phyloP scores from a whole-genome alignment of 345 rosid genomes.

The Alliaria petiolata region DNA sequence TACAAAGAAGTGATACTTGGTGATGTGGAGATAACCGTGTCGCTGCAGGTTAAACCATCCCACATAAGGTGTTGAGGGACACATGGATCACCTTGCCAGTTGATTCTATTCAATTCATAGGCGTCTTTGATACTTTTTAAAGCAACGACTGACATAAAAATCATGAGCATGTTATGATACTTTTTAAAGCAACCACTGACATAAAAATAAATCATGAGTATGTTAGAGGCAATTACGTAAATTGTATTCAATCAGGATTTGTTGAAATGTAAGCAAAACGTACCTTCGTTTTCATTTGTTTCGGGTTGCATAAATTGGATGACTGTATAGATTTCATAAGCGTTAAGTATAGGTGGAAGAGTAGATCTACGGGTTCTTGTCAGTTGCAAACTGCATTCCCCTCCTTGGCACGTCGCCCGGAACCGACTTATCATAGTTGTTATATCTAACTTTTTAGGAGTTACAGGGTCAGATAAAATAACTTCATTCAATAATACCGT shows the following conservation, averaged over 20 bases:
- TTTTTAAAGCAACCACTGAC: background rate
- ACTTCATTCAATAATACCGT: background rate
- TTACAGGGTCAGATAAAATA: background rate
- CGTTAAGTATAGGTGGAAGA: slow-evolving; percentile 35
- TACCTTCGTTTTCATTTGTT: slow-evolving; percentile 30
- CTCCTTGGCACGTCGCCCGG: background rate
- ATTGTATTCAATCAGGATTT: background rate
- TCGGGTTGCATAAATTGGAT: background rate
- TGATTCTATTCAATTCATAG: background rate
- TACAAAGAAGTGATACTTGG: too few relatives aligned
- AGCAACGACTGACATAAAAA: background rate
- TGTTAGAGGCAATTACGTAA: too few relatives aligned
- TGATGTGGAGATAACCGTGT: too few relatives aligned
- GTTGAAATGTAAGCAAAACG: background rate
- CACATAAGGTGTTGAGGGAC: too few relatives aligned
- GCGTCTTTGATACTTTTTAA: background rate
- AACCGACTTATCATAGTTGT: rapidly evolving
- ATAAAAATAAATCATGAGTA: background rate
- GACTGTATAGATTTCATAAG: slow-evolving; percentile 18
- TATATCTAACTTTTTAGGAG: background rate
- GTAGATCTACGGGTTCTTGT: slow-evolving; percentile 9
- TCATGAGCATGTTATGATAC: background rate
- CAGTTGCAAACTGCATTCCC: background rate
- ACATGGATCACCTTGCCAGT: too few relatives aligned
- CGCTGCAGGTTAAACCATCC: too few relatives aligned